Percentiles rank a stretch among this genome's conserved stretches.
Evolutionary conservation across 805 yeast species (phyloP).

Genomic region (Blastobotrys robertii): DNA sequence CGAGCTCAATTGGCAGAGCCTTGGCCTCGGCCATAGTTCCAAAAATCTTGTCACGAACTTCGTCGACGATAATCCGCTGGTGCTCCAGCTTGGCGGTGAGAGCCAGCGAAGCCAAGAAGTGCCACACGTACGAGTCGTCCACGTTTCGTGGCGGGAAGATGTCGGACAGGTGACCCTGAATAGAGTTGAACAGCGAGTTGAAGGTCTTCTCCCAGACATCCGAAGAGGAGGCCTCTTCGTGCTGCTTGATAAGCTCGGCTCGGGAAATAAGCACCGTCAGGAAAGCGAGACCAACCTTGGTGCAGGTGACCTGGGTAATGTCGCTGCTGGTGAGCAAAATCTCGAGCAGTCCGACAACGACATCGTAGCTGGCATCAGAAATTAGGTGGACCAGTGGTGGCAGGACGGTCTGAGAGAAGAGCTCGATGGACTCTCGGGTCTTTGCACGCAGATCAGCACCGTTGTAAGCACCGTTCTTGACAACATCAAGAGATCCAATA

Average conservation of each 20-base stretch:
- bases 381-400: constrained; percentile 77
- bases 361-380: constrained; percentile 70
- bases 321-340: constrained; percentile 62
- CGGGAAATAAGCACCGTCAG: constrained; percentile 86
- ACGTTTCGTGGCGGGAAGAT: constrained; percentile 66
- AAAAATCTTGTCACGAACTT: constrained; percentile 85
- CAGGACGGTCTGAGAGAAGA: constrained; percentile 70
- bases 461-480: constrained; percentile 63
- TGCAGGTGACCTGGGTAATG: constrained; percentile 42
- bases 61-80: constrained; percentile 89
- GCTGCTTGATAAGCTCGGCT: constrained; percentile 86
- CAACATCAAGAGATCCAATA: constrained; percentile 67
- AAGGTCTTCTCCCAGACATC: constrained; percentile 73
- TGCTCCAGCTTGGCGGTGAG: constrained; percentile 80
- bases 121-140: constrained; percentile 89
- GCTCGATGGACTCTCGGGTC: constrained; percentile 52
- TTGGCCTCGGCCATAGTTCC: constrained; percentile 73
- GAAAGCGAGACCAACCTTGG: constrained; percentile 74
- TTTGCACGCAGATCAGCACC: constrained; percentile 28
- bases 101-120: constrained; percentile 87
- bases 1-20: constrained; percentile 40
- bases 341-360: constrained; percentile 66
- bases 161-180: constrained; percentile 66
- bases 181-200: constrained; percentile 66
- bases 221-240: constrained; percentile 32